phyloP scores from a whole-genome alignment of 2,329 filamentous ascomycete species.

The Cryphonectria naterciae region DNA sequence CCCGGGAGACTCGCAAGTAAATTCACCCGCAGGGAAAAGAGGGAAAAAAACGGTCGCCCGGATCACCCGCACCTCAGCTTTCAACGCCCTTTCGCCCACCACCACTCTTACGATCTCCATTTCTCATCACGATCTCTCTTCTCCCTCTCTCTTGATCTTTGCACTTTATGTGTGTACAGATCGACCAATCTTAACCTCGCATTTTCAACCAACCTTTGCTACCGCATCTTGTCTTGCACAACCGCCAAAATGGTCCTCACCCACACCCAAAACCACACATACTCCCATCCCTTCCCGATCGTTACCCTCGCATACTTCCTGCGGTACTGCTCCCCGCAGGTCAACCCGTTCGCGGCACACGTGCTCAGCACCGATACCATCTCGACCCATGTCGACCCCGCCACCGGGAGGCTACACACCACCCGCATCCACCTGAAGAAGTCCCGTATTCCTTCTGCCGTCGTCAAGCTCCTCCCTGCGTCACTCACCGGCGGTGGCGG shows the following conservation, averaged over 20 bases:
- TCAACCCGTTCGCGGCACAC: slow-evolving; percentile 81
- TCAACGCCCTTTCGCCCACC: slow-evolving; percentile 11
- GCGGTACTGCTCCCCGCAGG: slow-evolving; percentile 72
- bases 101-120: slow-evolving; percentile 5
- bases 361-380: slow-evolving; percentile 85
- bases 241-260: slow-evolving; percentile 61
- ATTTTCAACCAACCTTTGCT: not conserved
- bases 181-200: not conserved
- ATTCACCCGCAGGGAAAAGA: slow-evolving; percentile 17
- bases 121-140: slow-evolving; percentile 1
- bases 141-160: not conserved
- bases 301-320: slow-evolving; percentile 90
- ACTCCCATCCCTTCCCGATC: slow-evolving; percentile 81
- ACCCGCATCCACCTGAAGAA: slow-evolving; percentile 82
- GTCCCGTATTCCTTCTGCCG: slow-evolving; percentile 73
- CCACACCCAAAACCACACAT: slow-evolving; percentile 70
- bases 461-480: slow-evolving; percentile 75
- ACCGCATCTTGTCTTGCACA: not conserved
- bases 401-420: slow-evolving; percentile 75
- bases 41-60: not conserved
- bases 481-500: slow-evolving; percentile 67
- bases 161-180: not conserved
- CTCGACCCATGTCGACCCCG: slow-evolving; percentile 70
- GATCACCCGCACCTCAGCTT: not conserved
- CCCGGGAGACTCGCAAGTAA: slow-evolving; percentile 14